Evolutionary conservation across 768 basidiomycete genomes (phyloP).

Genomic region (Phallus indusiatus): DNA sequence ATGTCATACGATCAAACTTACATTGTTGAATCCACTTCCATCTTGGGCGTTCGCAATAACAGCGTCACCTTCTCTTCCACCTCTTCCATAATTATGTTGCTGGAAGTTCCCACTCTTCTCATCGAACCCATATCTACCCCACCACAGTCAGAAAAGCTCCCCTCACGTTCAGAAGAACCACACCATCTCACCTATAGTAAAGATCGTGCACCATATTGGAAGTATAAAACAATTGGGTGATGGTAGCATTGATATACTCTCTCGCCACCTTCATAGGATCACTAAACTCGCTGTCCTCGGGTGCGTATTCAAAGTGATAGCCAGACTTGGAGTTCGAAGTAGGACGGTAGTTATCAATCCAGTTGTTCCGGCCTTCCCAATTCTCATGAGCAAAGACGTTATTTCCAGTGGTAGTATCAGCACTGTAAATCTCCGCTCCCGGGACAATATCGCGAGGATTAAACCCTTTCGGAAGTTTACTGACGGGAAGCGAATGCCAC

Average conservation of each 20-base stretch:
- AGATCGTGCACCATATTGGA: constrained; percentile 74
- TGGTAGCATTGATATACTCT: constrained; percentile 77
- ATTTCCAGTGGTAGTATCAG: constrained; percentile 80
- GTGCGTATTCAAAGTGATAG: constrained; percentile 72
- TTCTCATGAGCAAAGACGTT: constrained; percentile 95
- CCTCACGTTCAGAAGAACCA: neutral
- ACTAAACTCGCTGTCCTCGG: constrained; percentile 41
- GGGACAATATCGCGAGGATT: constrained; percentile 16
- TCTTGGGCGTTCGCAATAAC: constrained; percentile 96
- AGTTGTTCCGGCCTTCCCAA: constrained; percentile 64
- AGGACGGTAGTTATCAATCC: constrained; percentile 72
- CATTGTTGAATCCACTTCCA: constrained; percentile 86
- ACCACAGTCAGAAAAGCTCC: neutral
- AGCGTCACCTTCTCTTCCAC: constrained; percentile 78
- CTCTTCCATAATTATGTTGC: constrained; percentile 90
- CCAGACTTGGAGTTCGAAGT: constrained; percentile 41
- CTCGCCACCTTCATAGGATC: constrained; percentile 65
- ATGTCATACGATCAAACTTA: constrained; percentile 23
- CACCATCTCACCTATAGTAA: constrained; percentile 50
- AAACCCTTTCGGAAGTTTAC: constrained; percentile 47
- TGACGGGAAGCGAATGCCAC: constrained; percentile 80
- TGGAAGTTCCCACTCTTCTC: constrained; percentile 95
- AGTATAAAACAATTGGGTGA: constrained; percentile 88
- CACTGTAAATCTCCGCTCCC: constrained; percentile 34
- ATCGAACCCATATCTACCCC: constrained; percentile 75